A percentile compares a stretch with the other conserved stretches of the same genome.
Conservation (phyloP, 805 yeast species). For the Lipomyces orientalis region DNA sequence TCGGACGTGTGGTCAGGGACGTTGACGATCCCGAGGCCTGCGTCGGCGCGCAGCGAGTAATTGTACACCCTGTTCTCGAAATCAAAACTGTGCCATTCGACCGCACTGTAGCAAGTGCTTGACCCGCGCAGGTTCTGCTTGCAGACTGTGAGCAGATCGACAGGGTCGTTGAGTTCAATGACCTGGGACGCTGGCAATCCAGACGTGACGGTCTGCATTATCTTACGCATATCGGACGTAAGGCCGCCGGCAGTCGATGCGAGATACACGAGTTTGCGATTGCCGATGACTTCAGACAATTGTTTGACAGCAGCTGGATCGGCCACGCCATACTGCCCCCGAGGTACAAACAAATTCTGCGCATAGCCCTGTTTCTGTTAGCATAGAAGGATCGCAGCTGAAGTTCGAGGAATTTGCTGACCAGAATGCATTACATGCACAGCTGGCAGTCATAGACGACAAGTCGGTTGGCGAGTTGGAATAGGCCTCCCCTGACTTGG, state of each 20-base stretch:
- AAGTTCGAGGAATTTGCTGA: not conserved
- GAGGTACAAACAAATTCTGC: constrained; percentile 26
- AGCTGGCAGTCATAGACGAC: too few relatives aligned
- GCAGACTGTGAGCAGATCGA: constrained; percentile 41
- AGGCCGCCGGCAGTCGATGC: constrained; percentile 15
- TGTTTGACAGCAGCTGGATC: constrained; percentile 38
- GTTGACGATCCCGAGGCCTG: constrained; percentile 41
- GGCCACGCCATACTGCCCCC: constrained; percentile 44
- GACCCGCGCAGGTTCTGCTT: constrained; percentile 44
- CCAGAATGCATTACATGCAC: too few relatives aligned
- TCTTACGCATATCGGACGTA: constrained; percentile 41
- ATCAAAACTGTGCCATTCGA: constrained; percentile 45
- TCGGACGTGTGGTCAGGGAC: constrained; percentile 40
- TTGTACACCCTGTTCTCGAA: constrained; percentile 40
- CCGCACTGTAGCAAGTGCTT: constrained; percentile 44
- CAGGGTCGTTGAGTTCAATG: constrained; percentile 35
- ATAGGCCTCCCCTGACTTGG: too few relatives aligned
- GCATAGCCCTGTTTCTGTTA: constrained; percentile 17
- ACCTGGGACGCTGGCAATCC: constrained; percentile 43
- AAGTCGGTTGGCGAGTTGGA: too few relatives aligned
- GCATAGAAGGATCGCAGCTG: not conserved
- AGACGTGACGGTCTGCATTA: constrained; percentile 42
- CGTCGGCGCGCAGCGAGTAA: constrained; percentile 46
- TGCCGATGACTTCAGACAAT: constrained; percentile 40
- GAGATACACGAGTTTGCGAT: constrained; percentile 41